These are phyloP conservation scores for Trametes elegans DNA, from an alignment of 768 basidiomycete genomes.

Conservation along the genomic window DNA sequence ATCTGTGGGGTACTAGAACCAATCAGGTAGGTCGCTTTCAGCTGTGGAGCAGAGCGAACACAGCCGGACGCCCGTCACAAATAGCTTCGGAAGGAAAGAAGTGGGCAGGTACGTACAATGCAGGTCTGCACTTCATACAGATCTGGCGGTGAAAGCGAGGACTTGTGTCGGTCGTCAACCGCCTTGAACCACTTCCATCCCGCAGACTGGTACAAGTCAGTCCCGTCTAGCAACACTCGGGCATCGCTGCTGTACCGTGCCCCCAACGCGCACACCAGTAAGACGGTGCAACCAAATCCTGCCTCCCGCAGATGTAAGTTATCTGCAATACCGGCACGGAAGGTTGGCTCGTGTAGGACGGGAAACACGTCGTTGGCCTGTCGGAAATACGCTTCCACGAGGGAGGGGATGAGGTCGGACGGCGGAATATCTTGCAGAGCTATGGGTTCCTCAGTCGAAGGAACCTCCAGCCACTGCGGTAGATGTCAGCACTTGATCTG, in stretches of 20 bases:
- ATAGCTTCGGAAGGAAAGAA: too few species aligned
- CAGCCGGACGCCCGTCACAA: too few species aligned
- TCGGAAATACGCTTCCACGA: slow-evolving; percentile 67
- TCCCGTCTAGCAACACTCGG: slow-evolving; percentile 26
- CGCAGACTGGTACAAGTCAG: slow-evolving; percentile 34
- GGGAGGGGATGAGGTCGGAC: slow-evolving; percentile 34
- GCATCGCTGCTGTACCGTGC: slow-evolving; percentile 47
- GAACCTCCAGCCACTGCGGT: too few species aligned
- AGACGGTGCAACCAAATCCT: slow-evolving; percentile 55
- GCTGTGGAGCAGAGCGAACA: too few species aligned
- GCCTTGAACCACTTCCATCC: slow-evolving; percentile 63
- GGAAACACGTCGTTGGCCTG: slow-evolving; percentile 57
- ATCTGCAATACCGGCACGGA: slow-evolving; percentile 48
- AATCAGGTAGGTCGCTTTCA: slow-evolving; percentile 5
- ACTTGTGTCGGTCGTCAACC: slow-evolving; percentile 51
- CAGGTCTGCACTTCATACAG: slow-evolving; percentile 67
- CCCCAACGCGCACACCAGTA: slow-evolving; percentile 72
- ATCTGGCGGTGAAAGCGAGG: slow-evolving; percentile 46
- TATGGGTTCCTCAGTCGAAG: too few species aligned
- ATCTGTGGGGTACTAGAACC: neutral
- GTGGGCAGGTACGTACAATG: slow-evolving; percentile 43
- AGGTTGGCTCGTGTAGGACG: slow-evolving; percentile 70
- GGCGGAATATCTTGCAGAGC: too few species aligned
- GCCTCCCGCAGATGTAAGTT: slow-evolving; percentile 51
- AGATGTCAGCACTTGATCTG: too few species aligned